Evolutionary conservation across 1,139 yeast genomes (phyloP).

Genomic region (Geotrichum histeridarum): DNA sequence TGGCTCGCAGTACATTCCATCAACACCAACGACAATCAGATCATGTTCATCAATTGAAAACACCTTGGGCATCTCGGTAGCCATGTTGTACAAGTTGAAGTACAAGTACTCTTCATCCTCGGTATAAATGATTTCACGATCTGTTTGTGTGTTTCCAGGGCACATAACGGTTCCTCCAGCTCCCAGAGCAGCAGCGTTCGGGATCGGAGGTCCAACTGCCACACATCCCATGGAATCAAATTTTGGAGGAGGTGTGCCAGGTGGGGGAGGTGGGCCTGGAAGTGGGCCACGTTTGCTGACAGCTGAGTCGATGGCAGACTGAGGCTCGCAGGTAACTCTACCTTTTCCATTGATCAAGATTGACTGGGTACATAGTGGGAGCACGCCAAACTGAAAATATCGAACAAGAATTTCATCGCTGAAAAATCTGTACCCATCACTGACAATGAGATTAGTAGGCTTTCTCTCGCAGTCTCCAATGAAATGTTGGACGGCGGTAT

Average conservation of each 20-base stretch:
- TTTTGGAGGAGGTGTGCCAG: not conserved
- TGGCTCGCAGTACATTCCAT: conserved; percentile 37
- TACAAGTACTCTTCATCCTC: conserved; percentile 22
- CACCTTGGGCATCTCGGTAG: conserved; percentile 38
- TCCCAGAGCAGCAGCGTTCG: conserved; percentile 22
- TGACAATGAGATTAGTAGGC: conserved; percentile 33
- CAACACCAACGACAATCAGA: conserved; percentile 37
- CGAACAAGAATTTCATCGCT: conserved; percentile 28
- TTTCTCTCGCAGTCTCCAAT: conserved; percentile 30
- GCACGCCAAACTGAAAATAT: conserved; percentile 35
- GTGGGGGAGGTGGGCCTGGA: not conserved
- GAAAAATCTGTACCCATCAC: conserved; percentile 26
- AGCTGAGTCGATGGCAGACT: conserved; percentile 21
- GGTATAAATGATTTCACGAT: conserved; percentile 29
- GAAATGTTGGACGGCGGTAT: conserved; percentile 21
- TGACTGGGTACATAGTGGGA: conserved; percentile 39
- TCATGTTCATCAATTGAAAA: conserved; percentile 40
- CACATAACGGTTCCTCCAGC: conserved; percentile 35
- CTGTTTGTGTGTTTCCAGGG: conserved; percentile 29
- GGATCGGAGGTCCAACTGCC: conserved; percentile 13
- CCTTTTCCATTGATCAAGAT: conserved; percentile 40
- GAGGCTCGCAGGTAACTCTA: conserved; percentile 33
- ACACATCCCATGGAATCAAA: conserved; percentile 23
- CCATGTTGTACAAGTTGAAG: conserved; percentile 38
- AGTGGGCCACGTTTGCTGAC: conserved; percentile 10